These are phyloP conservation scores for Cercospora sesami DNA, from an alignment of 2,329 filamentous ascomycete genomes.

Conservation along the genomic window DNA sequence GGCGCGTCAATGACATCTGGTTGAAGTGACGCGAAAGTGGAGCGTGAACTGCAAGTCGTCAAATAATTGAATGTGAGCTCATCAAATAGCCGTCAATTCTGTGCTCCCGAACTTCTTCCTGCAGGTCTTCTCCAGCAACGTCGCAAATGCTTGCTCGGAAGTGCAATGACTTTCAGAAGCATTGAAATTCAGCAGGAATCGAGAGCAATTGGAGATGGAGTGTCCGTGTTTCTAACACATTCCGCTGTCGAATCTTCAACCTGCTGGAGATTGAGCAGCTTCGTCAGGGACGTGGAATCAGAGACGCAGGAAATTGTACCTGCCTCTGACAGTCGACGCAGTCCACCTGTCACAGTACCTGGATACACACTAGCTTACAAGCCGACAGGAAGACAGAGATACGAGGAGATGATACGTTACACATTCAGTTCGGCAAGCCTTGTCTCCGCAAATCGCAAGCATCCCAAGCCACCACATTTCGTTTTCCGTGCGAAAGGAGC, in stretches of 20 bases:
- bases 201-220: background rate
- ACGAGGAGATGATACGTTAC: background rate
- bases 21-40: slow-evolving; percentile 2
- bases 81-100: background rate
- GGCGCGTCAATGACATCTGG: background rate
- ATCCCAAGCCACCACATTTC: background rate
- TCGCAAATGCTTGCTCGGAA: background rate
- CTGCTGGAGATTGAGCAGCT: background rate
- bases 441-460: background rate
- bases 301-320: background rate
- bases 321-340: background rate
- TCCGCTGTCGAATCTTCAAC: background rate
- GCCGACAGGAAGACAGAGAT: background rate
- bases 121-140: background rate
- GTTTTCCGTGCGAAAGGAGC: background rate
- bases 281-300: background rate
- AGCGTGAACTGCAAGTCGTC: background rate
- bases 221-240: background rate
- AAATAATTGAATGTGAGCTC: background rate
- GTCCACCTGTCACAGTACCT: background rate
- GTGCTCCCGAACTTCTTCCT: background rate
- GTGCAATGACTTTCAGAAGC: background rate
- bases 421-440: background rate
- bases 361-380: background rate
- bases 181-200: background rate